Evolutionary conservation across 2,329 filamentous ascomycete genomes (phyloP).

Genomic region (Huntiella abstrusa): DNA sequence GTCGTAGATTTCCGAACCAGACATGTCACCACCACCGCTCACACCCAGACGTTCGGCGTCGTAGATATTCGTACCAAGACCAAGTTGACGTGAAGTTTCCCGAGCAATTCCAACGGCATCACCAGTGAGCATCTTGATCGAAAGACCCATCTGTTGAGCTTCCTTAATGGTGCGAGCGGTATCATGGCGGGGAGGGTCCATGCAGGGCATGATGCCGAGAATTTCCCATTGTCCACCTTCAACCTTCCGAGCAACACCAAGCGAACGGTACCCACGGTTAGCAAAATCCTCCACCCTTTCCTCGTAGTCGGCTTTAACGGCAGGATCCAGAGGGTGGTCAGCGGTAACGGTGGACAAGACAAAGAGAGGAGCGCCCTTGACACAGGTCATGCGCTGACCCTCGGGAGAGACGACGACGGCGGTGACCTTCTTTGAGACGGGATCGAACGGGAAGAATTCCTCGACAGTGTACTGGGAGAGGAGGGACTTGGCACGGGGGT

Average conservation of each 20-base stretch:
- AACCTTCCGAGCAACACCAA: constrained; percentile 82
- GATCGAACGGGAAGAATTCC: constrained; percentile 25
- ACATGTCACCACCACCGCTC: constrained; percentile 78
- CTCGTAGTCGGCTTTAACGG: constrained; percentile 69
- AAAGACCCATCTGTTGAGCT: constrained; percentile 70
- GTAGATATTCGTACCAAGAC: constrained; percentile 84
- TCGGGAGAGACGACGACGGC: constrained; percentile 67
- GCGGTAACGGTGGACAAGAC: constrained; percentile 76
- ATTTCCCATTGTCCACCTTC: constrained; percentile 72
- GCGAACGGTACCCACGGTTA: constrained; percentile 80
- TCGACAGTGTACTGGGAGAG: constrained; percentile 71
- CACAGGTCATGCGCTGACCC: constrained; percentile 69
- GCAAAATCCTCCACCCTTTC: constrained; percentile 85
- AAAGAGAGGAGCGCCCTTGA: constrained; percentile 80
- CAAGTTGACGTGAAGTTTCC: constrained; percentile 42
- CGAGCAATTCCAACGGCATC: constrained; percentile 64
- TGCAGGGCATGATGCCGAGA: constrained; percentile 26
- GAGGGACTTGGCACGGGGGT: constrained; percentile 63
- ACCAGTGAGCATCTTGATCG: constrained; percentile 92
- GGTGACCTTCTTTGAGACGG: constrained; percentile 82
- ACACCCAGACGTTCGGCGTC: constrained; percentile 85
- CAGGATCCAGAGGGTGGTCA: constrained; percentile 59
- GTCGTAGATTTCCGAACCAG: constrained; percentile 83
- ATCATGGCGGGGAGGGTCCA: constrained; percentile 76
- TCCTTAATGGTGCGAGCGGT: constrained; percentile 81